These are phyloP conservation scores for Epichloe scottii DNA, from an alignment of 2,329 filamentous ascomycete genomes.

Conservation along the genomic window DNA sequence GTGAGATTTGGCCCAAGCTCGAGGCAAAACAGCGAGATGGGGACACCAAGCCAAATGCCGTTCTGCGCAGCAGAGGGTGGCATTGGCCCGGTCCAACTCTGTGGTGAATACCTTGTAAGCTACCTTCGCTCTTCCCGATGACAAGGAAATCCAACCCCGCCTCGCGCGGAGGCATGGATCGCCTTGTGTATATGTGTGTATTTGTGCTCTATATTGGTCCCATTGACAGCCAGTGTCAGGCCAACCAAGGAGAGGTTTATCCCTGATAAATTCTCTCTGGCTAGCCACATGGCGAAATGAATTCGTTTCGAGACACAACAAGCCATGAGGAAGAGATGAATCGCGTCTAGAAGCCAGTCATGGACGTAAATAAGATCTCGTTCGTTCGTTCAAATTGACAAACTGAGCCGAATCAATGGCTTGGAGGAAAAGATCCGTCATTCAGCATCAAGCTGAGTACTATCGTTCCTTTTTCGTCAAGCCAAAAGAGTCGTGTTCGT, in stretches of 20 bases:
- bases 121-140: constrained; percentile 17
- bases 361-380: background rate
- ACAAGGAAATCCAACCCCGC: background rate
- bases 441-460: constrained; percentile 21
- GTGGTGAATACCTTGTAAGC: constrained; percentile 14
- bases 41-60: background rate
- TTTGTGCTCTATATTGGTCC: constrained; percentile 13
- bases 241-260: constrained; percentile 19
- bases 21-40: constrained; percentile 4
- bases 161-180: constrained; percentile 5
- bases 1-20: background rate
- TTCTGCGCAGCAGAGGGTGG: constrained; percentile 20
- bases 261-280: constrained; percentile 22
- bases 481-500: background rate
- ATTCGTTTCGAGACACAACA: constrained; percentile 10
- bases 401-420: constrained; percentile 15
- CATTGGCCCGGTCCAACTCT: constrained; percentile 16
- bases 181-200: constrained; percentile 3
- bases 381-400: background rate
- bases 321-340: constrained; percentile 11
- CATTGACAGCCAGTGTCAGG: constrained; percentile 34
- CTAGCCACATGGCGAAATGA: constrained; percentile 22
- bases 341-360: constrained; percentile 18
- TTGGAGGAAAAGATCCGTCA: constrained; percentile 15
- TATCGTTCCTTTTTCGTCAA: constrained; percentile 17